Conservation (phyloP, 1,284 basidiomycete species). For the Puccinia coronata region DNA sequence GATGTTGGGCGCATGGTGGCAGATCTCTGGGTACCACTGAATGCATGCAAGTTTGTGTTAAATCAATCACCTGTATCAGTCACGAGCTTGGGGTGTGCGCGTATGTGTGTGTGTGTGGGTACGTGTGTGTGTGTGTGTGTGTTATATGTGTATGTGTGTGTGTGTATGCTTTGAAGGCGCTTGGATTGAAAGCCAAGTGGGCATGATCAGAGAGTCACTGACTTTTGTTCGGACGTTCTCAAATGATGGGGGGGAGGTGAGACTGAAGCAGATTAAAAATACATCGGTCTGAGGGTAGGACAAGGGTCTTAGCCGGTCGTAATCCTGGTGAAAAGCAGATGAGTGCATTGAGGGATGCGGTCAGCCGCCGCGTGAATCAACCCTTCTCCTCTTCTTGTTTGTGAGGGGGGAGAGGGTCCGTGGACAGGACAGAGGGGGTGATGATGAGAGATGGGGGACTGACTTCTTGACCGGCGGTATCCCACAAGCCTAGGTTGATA, state of each 20-base stretch:
- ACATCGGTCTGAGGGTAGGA: slow-evolving; percentile 99
- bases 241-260: slow-evolving; percentile 72
- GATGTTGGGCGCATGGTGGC: slow-evolving; percentile 94
- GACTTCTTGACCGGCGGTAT: slow-evolving; percentile 97
- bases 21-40: slow-evolving; percentile 94
- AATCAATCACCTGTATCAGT: background rate
- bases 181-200: too few relatives aligned
- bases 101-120: too few relatives aligned
- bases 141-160: too few relatives aligned
- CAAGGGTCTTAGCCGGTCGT: slow-evolving; percentile 93
- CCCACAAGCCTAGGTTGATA: slow-evolving; percentile 94
- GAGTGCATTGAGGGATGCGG: background rate
- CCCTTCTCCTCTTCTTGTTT: background rate
- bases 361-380: background rate
- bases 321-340: slow-evolving; percentile 59
- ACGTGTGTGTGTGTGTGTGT: too few relatives aligned
- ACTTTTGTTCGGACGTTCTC: slow-evolving; percentile 99
- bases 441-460: slow-evolving; percentile 50
- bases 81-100: too few relatives aligned
- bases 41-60: background rate
- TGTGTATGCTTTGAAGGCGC: too few relatives aligned
- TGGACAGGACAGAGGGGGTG: slow-evolving; percentile 2
- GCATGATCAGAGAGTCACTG: slow-evolving; percentile 53
- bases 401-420: too few relatives aligned
- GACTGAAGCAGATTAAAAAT: slow-evolving; percentile 79